These are phyloP conservation scores for Spinacia oleracea DNA, from an alignment of 179 eudicot genomes.

Conservation along the genomic window DNA sequence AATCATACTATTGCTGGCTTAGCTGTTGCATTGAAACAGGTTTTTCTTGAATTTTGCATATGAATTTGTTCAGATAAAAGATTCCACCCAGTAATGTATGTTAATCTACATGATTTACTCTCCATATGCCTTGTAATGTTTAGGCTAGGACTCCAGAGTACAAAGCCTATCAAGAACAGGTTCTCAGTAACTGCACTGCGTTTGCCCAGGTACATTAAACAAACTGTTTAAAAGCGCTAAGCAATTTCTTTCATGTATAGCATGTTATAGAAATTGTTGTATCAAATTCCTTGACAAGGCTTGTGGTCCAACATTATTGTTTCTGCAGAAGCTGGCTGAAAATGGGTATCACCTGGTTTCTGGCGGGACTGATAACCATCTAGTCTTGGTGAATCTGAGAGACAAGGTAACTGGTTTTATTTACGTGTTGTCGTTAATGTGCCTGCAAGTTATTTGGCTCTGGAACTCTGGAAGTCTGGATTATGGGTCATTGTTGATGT, in stretches of 20 bases:
- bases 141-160: constrained; percentile 93
- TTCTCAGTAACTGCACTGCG: constrained; percentile 79
- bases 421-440: neutral
- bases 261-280: constrained; percentile 45
- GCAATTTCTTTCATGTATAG: neutral
- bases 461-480: no score
- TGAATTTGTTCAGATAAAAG: constrained; percentile 8
- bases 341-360: constrained; percentile 89
- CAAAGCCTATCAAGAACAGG: constrained; percentile 98
- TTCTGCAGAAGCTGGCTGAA: constrained; percentile 59
- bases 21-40: constrained; percentile 98
- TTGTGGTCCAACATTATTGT: constrained; percentile 8
- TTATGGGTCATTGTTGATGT: constrained; percentile 5
- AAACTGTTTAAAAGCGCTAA: neutral
- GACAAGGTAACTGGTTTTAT: constrained; percentile 55
- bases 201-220: constrained; percentile 73
- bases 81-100: neutral
- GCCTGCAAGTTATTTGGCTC: neutral
- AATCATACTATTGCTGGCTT: constrained; percentile 88
- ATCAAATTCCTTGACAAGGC: constrained; percentile 21
- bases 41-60: constrained; percentile 26
- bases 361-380: constrained; percentile 97
- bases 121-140: constrained; percentile 5
- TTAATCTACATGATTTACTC: constrained; percentile 1
- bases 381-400: constrained; percentile 84